Conservation (phyloP, 768 basidiomycete species). For the Macrolepiota dolichaula region DNA sequence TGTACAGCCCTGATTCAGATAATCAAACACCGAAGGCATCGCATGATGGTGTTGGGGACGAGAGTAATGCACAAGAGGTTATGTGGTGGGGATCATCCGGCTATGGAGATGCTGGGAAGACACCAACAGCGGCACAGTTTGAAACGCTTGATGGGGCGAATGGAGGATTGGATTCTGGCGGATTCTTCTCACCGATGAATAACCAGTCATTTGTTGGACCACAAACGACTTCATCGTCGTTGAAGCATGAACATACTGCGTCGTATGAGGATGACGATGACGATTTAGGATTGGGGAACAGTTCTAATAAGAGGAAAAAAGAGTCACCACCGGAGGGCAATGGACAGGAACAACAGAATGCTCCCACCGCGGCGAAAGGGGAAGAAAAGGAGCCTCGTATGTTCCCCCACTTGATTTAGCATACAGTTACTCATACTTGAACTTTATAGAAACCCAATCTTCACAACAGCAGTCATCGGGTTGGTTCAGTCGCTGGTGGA, state of each 20-base stretch:
- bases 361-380: conserved; percentile 17
- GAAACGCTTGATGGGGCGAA: conserved; percentile 45
- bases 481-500: conserved; percentile 87
- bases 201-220: conserved; percentile 39
- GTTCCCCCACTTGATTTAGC: neutral
- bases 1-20: conserved; percentile 28
- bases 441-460: conserved; percentile 11
- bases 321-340: conserved; percentile 27
- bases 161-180: conserved; percentile 42
- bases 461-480: conserved; percentile 28
- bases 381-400: conserved; percentile 25
- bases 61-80: conserved; percentile 32
- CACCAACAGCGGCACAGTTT: conserved; percentile 73
- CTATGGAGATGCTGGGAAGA: conserved; percentile 28
- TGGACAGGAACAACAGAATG: conserved; percentile 12
- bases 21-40: conserved; percentile 29
- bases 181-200: conserved; percentile 86
- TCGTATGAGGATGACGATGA: conserved; percentile 51
- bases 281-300: conserved; percentile 89
- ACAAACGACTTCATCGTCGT: conserved; percentile 15
- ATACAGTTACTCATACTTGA: neutral
- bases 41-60: conserved; percentile 26
- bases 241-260: conserved; percentile 12
- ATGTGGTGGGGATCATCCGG: conserved; percentile 62
- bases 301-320: conserved; percentile 32